Evolutionary conservation across 805 yeast genomes (phyloP).

Genomic region (Kockiozyma suomiensis): DNA sequence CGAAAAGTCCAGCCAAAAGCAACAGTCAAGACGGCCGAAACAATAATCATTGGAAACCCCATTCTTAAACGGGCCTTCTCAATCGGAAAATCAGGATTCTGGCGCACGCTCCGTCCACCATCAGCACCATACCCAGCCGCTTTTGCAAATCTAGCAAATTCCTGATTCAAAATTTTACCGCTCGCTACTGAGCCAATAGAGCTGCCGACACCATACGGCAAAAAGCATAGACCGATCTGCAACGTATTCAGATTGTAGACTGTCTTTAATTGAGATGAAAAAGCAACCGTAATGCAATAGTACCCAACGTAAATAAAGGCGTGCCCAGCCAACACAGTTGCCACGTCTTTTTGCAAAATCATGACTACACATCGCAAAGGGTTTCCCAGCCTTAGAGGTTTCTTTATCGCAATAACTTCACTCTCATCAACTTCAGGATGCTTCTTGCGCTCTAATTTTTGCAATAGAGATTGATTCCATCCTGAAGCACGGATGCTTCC

Average conservation of each 20-base stretch:
- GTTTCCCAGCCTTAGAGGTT: constrained; percentile 9
- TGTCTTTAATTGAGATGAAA: constrained; percentile 57
- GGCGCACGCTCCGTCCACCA: constrained; percentile 12
- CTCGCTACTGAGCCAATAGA: constrained; percentile 59
- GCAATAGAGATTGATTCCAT: constrained; percentile 22
- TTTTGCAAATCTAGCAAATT: constrained; percentile 21
- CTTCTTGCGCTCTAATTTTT: constrained; percentile 2
- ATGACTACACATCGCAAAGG: constrained; percentile 44
- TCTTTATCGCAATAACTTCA: background rate
- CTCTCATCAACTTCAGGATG: background rate
- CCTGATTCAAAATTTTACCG: constrained; percentile 53
- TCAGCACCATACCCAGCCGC: constrained; percentile 20
- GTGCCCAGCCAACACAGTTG: constrained; percentile 55
- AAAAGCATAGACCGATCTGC: constrained; percentile 68
- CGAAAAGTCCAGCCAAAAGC: constrained; percentile 69
- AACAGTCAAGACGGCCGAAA: constrained; percentile 44
- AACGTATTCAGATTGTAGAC: constrained; percentile 56
- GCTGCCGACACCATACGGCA: constrained; percentile 74
- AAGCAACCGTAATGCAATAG: constrained; percentile 68
- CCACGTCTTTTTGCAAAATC: constrained; percentile 49
- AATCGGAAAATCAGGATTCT: constrained; percentile 29
- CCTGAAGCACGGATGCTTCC: constrained; percentile 66
- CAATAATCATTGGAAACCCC: constrained; percentile 12
- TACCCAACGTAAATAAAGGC: constrained; percentile 69
- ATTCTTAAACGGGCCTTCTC: constrained; percentile 26